phyloP scores from a whole-genome alignment of 768 basidiomycete species.

The Pilatotrama ljubarskyi region DNA sequence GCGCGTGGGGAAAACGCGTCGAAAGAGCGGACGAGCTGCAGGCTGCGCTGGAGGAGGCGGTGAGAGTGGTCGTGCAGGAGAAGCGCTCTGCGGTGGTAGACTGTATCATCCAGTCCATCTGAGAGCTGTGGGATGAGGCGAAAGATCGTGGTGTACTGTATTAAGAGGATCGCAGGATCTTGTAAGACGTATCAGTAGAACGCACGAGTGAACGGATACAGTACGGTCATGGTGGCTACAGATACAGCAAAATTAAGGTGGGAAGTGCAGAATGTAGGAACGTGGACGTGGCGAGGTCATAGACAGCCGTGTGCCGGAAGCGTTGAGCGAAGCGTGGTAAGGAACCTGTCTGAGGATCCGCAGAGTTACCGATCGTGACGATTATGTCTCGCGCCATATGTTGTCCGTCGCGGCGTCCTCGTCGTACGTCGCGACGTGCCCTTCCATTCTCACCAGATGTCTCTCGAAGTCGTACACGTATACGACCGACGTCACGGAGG shows the following conservation, averaged over 20 bases:
- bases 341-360: background rate
- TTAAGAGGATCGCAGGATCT: background rate
- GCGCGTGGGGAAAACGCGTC: conserved; percentile 60
- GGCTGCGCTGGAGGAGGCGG: conserved; percentile 46
- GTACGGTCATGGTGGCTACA: background rate
- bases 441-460: conserved; percentile 22
- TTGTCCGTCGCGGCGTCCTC: conserved; percentile 22
- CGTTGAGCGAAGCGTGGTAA: background rate
- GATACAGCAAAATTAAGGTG: conserved; percentile 13
- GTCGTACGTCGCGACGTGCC: conserved; percentile 23
- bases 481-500: conserved; percentile 50
- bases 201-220: background rate
- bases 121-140: background rate
- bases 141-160: background rate
- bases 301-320: background rate
- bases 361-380: background rate
- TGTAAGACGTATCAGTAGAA: background rate
- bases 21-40: conserved; percentile 33
- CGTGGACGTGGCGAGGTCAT: background rate
- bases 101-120: conserved; percentile 40
- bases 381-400: conserved; percentile 29
- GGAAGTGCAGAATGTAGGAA: background rate
- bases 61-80: conserved; percentile 57
- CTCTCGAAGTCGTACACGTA: conserved; percentile 63
- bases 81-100: conserved; percentile 66